Base-by-base conservation (phyloP, 176 grass and related monocot species). In the Leersia perrieri region DNA sequence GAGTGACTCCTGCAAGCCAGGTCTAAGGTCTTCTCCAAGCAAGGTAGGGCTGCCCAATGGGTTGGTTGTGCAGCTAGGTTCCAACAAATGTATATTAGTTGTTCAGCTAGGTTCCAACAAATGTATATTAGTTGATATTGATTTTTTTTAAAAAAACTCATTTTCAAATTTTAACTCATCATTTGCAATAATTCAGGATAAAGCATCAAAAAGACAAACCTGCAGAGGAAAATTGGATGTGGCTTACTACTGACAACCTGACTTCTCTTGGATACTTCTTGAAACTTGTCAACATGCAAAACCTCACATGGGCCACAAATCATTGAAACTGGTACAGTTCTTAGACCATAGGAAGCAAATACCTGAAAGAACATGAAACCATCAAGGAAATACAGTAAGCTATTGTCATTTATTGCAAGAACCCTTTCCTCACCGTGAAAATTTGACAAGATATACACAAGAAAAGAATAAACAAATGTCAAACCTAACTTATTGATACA, bases 261-360 rank as follows among this genome's bases (percentile, higher is more conserved):
- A 41, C 53, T 62, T 76, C 44, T 89, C 61, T 80, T 73, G 42
- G 34, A 60, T 29, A 78, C 86, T 78, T 88, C 80, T 63, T 42
- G 45, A 79, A 60, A 58, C 58, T 66, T 47, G 74, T 83, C 60
- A 73, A 36, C 45, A 70, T 72, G 39, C 7, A 88, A 16, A 34
- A 88, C 74, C 30, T 79, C 74, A 89, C 86, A 92, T 76, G 66
- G 77, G 78, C 90, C 86, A 70, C 68, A 69, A 40, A 92, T 92
- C 33, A 76, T 71, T 73, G 61, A 74, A 78, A 75, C 31, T 65
- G 72, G 79, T 79, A 92, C 60, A 60, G 36, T 82, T 73, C 38
- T 81, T 70, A 86, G 75, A 77, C 83, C 64, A 64, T 83, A 73
- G 39, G 82, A 89, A 33, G 73, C 86, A 89, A 86, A 92, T 62